Conservation (phyloP, 495 filamentous ascomycete genomes). For the Bathelium albidoporum region DNA sequence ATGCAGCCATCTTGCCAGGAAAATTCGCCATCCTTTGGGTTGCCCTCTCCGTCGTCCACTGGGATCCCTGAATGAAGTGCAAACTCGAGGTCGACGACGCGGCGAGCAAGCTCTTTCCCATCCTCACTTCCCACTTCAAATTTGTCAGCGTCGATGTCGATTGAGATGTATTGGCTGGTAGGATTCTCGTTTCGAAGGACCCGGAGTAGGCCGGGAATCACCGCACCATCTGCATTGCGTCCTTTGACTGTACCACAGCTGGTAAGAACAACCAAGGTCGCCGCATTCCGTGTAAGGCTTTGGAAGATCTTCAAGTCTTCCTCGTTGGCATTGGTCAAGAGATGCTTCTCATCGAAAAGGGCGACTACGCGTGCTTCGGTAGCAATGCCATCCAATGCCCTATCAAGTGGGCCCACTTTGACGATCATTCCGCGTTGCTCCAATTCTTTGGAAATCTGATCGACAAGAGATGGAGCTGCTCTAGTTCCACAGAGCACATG, state of each 20-base stretch:
- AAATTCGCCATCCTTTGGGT: slow-evolving; percentile 19
- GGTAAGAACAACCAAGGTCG: slow-evolving; percentile 15
- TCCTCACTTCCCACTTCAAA: slow-evolving; percentile 3
- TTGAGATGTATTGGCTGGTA: slow-evolving; percentile 8
- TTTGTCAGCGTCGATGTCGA: slow-evolving; percentile 17
- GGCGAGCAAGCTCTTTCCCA: slow-evolving; percentile 11
- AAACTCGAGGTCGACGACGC: slow-evolving; percentile 12
- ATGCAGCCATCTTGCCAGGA: slow-evolving; percentile 27
- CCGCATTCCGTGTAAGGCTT: slow-evolving; percentile 13
- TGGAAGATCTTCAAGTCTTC: slow-evolving; percentile 17
- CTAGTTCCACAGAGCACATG: neutral
- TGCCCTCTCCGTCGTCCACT: slow-evolving; percentile 6
- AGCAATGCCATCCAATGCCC: neutral
- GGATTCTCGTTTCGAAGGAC: slow-evolving; percentile 16
- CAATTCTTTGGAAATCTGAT: neutral
- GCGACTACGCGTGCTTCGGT: slow-evolving; percentile 16
- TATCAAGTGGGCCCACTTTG: neutral
- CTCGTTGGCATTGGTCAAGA: slow-evolving; percentile 9
- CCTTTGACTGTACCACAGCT: slow-evolving; percentile 15
- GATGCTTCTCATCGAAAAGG: slow-evolving; percentile 16
- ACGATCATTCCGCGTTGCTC: neutral
- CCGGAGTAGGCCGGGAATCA: slow-evolving; percentile 19
- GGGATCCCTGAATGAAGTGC: neutral
- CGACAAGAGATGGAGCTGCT: neutral
- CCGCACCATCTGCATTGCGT: slow-evolving; percentile 14